Evolutionary conservation across 129 eudicot species (phyloP).

Genomic region (Dittrichia graveolens): DNA sequence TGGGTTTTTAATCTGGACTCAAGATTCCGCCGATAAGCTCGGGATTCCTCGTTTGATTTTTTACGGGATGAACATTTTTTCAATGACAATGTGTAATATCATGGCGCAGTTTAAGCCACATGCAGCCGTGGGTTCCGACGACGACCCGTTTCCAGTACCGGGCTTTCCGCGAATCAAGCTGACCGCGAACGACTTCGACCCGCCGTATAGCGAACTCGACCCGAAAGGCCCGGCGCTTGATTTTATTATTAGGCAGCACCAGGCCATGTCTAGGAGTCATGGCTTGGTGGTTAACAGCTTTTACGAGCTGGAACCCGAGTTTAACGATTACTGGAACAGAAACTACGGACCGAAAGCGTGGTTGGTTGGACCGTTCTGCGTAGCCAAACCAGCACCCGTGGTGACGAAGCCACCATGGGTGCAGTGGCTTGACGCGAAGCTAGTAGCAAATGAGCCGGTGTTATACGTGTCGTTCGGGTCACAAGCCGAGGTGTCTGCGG

Average conservation of each 20-base stretch:
- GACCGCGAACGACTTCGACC: constrained; percentile 50
- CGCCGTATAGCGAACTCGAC: constrained; percentile 36
- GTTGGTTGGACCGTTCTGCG: constrained; percentile 57
- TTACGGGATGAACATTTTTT: constrained; percentile 46
- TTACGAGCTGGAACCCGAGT: constrained; percentile 47
- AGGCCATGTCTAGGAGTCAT: constrained; percentile 34
- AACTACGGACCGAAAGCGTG: constrained; percentile 43
- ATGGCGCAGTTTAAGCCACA: constrained; percentile 40
- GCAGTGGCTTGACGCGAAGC: constrained; percentile 49
- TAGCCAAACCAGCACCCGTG: constrained; percentile 21
- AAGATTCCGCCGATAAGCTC: constrained; percentile 48
- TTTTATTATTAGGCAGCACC: constrained; percentile 22
- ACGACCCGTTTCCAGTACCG: constrained; percentile 43
- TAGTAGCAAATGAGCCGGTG: constrained; percentile 36
- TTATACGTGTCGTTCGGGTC: constrained; percentile 66
- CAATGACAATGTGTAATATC: constrained; percentile 39
- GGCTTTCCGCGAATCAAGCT: constrained; percentile 39
- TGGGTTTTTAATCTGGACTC: constrained; percentile 63
- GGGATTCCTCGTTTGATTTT: constrained; percentile 49
- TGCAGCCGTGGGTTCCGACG: constrained; percentile 17
- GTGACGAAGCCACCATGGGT: constrained; percentile 36
- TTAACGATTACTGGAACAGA: constrained; percentile 45
- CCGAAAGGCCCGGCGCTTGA: constrained; percentile 40
- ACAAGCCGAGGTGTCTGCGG: constrained; percentile 48
- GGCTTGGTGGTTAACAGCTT: constrained; percentile 64